Percentiles rank a stretch among this genome's conserved stretches.
Evolutionary conservation across 1,139 yeast species (phyloP).

Genomic region (Hansenula sp.): DNA sequence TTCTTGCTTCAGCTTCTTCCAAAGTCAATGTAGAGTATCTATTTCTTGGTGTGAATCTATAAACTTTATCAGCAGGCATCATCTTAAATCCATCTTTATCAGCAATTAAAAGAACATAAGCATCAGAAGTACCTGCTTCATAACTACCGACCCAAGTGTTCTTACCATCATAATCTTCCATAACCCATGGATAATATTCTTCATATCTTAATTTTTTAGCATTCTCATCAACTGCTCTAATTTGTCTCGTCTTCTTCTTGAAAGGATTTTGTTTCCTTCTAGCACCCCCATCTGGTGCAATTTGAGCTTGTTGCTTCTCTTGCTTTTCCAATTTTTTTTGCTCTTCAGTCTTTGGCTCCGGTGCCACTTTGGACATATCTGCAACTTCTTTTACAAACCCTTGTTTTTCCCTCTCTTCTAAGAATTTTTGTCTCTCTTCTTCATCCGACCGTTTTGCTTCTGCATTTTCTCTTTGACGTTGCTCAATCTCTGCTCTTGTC

Average conservation of each 20-base stretch:
- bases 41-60: constrained; percentile 89
- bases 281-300: constrained; percentile 94
- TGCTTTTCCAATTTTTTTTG: constrained; percentile 18
- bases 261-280: constrained; percentile 57
- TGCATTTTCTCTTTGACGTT: constrained; percentile 36
- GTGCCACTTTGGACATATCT: constrained; percentile 32
- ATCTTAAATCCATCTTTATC: constrained; percentile 65
- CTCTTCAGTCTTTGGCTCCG: constrained; percentile 29
- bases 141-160: constrained; percentile 95
- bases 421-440: constrained; percentile 4
- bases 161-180: constrained; percentile 92
- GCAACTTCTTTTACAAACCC: constrained; percentile 5
- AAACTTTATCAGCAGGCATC: constrained; percentile 93
- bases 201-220: constrained; percentile 85
- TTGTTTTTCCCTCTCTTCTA: constrained; percentile 2
- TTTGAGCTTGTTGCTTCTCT: constrained; percentile 40
- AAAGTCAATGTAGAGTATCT: constrained; percentile 89
- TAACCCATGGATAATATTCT: constrained; percentile 96
- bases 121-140: constrained; percentile 89
- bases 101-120: constrained; percentile 80
- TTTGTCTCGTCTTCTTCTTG: constrained; percentile 82
- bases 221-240: constrained; percentile 72
- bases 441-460: constrained; percentile 15
- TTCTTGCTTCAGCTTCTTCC: constrained; percentile 94
- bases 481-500: constrained; percentile 58